Evolutionary conservation across 2,329 filamentous ascomycete genomes (phyloP).

Genomic region (Cladosporium sp.): DNA sequence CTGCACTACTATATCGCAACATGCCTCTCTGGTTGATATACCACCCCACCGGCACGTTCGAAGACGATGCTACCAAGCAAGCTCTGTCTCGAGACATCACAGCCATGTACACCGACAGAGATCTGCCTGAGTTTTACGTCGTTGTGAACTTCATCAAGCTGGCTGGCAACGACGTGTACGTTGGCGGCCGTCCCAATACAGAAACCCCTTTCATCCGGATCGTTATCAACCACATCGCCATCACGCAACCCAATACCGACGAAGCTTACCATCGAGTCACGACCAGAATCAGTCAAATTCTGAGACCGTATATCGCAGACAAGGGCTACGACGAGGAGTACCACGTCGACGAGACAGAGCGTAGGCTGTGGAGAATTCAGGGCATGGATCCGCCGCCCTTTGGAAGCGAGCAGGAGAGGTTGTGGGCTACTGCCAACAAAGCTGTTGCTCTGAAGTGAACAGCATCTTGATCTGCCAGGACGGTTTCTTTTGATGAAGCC

Average conservation of each 20-base stretch:
- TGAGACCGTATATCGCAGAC: conserved; percentile 46
- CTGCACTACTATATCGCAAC: not conserved
- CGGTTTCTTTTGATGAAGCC: not conserved
- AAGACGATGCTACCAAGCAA: conserved; percentile 32
- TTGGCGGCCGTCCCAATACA: conserved; percentile 35
- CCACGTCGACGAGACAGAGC: conserved; percentile 46
- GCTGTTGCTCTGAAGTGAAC: conserved; percentile 23
- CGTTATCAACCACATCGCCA: conserved; percentile 39
- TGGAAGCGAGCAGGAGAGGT: conserved; percentile 40
- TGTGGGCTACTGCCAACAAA: conserved; percentile 38
- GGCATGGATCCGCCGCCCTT: conserved; percentile 43
- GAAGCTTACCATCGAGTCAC: conserved; percentile 29
- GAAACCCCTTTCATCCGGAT: conserved; percentile 43
- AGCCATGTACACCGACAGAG: conserved; percentile 42
- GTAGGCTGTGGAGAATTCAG: conserved; percentile 49
- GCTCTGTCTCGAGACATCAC: conserved; percentile 43
- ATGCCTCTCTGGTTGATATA: conserved; percentile 52
- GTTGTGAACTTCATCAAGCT: conserved; percentile 45
- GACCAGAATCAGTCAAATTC: conserved; percentile 34
- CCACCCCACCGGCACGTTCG: conserved; percentile 43
- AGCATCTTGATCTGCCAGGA: not conserved
- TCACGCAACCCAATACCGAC: conserved; percentile 27
- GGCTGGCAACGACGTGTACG: conserved; percentile 32
- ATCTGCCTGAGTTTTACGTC: conserved; percentile 49
- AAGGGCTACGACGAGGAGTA: conserved; percentile 51